These are phyloP conservation scores for Yamadazyma olivae DNA, from an alignment of 805 yeast genomes.

Conservation along the genomic window DNA sequence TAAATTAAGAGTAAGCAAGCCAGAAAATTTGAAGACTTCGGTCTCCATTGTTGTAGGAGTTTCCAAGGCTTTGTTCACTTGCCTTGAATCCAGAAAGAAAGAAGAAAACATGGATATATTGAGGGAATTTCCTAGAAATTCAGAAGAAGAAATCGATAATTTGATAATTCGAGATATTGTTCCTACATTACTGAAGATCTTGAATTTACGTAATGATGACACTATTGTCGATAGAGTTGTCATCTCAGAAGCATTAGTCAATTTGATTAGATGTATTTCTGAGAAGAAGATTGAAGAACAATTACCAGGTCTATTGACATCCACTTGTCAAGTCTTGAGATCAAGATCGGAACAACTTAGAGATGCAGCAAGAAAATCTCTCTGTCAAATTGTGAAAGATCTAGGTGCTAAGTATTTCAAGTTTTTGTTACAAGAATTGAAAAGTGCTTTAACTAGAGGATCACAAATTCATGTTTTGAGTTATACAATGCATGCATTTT, in stretches of 20 bases:
- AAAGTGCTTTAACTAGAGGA: slow-evolving; percentile 77
- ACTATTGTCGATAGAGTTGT: slow-evolving; percentile 74
- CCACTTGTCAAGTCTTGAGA: slow-evolving; percentile 84
- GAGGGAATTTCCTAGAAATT: slow-evolving; percentile 23
- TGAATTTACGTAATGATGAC: slow-evolving; percentile 71
- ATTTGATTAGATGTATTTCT: slow-evolving; percentile 61
- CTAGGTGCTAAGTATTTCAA: slow-evolving; percentile 73
- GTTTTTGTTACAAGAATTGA: slow-evolving; percentile 76
- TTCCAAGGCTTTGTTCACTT: slow-evolving; percentile 46
- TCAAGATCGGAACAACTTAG: slow-evolving; percentile 84
- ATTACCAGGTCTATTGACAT: slow-evolving; percentile 80
- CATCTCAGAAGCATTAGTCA: slow-evolving; percentile 74
- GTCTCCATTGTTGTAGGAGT: slow-evolving; percentile 58
- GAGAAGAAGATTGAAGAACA: slow-evolving; percentile 51
- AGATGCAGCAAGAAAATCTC: slow-evolving; percentile 75
- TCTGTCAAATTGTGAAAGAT: slow-evolving; percentile 59
- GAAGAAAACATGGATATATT: slow-evolving; percentile 15
- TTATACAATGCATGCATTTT: slow-evolving; percentile 74
- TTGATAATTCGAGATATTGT: slow-evolving; percentile 55
- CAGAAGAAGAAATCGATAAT: slow-evolving; percentile 22
- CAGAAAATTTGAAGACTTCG: slow-evolving; percentile 50
- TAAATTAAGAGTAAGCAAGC: slow-evolving; percentile 32
- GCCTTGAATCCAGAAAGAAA: slow-evolving; percentile 13
- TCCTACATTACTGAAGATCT: slow-evolving; percentile 57
- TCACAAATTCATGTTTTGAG: slow-evolving; percentile 93